Percentiles rank a stretch among this genome's conserved stretches.
phyloP scores from a whole-genome alignment of 192 early-diverging fungal genomes.

The Podila verticillata region DNA sequence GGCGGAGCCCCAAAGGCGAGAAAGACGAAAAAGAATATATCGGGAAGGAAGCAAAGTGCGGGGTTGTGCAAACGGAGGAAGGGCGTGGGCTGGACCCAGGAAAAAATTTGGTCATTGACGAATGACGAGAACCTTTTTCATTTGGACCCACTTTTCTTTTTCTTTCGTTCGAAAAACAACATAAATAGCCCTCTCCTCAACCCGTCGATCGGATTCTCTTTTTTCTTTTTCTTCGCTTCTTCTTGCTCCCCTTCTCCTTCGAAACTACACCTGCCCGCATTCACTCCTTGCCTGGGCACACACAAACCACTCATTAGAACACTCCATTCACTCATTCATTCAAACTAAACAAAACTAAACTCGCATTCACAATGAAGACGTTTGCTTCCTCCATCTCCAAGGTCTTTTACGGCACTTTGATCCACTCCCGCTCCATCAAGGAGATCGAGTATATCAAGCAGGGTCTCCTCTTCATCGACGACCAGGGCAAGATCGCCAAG shows the following conservation, averaged over 20 bases:
- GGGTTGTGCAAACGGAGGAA: too few species aligned
- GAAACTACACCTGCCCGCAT: background rate
- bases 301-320: background rate
- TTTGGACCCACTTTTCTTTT: background rate
- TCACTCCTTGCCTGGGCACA: background rate
- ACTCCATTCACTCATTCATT: background rate
- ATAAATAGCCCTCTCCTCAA: slow-evolving; percentile 16
- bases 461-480: slow-evolving; percentile 74
- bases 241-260: background rate
- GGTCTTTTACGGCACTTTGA: slow-evolving; percentile 71
- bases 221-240: slow-evolving; percentile 32
- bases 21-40: too few species aligned
- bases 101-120: background rate
- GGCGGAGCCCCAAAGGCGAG: too few species aligned
- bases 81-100: too few species aligned
- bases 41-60: too few species aligned
- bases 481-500: slow-evolving; percentile 74
- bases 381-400: slow-evolving; percentile 46
- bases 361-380: slow-evolving; percentile 25
- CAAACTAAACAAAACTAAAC: slow-evolving; percentile 1
- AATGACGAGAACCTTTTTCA: background rate
- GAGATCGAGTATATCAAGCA: slow-evolving; percentile 74
- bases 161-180: too few species aligned
- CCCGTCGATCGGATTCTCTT: slow-evolving; percentile 2
- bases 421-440: slow-evolving; percentile 70